These are phyloP conservation scores for Fraxinus sp. DNA, from an alignment of 305 asterid genomes.

Conservation along the genomic window DNA sequence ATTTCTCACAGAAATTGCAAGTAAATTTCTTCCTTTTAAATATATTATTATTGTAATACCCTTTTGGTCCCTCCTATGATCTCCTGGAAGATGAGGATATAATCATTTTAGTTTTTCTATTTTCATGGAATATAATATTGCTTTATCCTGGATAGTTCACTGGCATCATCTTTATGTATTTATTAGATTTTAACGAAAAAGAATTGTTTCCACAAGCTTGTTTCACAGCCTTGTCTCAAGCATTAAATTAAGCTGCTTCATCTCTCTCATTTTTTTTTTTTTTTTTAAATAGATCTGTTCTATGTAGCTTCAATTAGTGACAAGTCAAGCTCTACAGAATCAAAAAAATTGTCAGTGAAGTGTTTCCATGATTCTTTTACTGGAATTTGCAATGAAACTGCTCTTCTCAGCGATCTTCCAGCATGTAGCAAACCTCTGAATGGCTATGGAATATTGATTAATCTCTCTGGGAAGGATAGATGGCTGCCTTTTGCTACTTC, in stretches of 20 bases:
- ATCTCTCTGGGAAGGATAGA: slow-evolving; percentile 72
- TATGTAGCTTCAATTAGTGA: slow-evolving; percentile 47
- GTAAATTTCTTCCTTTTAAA: neutral
- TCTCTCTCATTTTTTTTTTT: neutral
- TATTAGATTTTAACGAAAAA: slow-evolving; percentile 13
- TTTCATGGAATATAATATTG: neutral
- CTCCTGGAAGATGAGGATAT: neutral
- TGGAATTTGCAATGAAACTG: slow-evolving; percentile 42
- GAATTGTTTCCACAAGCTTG: neutral
- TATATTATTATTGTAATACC: neutral
- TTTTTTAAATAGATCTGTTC: slow-evolving; percentile 52
- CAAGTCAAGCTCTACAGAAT: slow-evolving; percentile 35
- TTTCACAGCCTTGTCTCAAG: slow-evolving; percentile 9
- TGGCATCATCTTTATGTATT: neutral
- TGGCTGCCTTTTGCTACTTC: slow-evolving; percentile 73
- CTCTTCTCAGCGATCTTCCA: slow-evolving; percentile 63
- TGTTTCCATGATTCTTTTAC: slow-evolving; percentile 56
- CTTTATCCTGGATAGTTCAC: slow-evolving; percentile 12
- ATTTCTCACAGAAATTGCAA: neutral
- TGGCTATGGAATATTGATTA: slow-evolving; percentile 66
- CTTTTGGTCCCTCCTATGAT: neutral
- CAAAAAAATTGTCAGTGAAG: slow-evolving; percentile 50
- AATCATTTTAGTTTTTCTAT: neutral
- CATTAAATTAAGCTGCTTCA: slow-evolving; percentile 13
- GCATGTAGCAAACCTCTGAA: slow-evolving; percentile 44